phyloP scores from a whole-genome alignment of 2,329 filamentous ascomycete species.

The Colletotrichum magnum region DNA sequence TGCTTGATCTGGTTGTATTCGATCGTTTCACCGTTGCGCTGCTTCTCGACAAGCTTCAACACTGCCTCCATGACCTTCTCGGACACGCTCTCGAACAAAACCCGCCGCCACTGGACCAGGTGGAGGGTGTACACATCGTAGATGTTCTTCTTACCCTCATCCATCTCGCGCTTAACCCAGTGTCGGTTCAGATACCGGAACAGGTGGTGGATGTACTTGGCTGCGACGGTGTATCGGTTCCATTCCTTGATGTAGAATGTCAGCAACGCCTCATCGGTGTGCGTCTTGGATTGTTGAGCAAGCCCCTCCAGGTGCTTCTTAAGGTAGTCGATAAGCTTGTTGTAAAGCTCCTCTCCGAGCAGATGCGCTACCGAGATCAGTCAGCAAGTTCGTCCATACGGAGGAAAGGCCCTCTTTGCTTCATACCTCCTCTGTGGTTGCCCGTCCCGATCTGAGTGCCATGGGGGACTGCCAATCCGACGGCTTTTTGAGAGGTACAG shows the following conservation, averaged over 20 bases:
- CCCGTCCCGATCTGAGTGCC: constrained; percentile 56
- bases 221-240: constrained; percentile 94
- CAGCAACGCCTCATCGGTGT: constrained; percentile 91
- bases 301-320: constrained; percentile 81
- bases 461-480: constrained; percentile 66
- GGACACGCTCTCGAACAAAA: constrained; percentile 88
- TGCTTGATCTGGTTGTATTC: constrained; percentile 97
- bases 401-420: not conserved
- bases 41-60: constrained; percentile 94
- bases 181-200: constrained; percentile 97
- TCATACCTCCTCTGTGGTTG: constrained; percentile 79
- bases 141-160: constrained; percentile 98
- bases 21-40: constrained; percentile 97
- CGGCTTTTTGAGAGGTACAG: constrained; percentile 96
- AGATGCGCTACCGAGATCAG: constrained; percentile 79
- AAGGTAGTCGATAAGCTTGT: constrained; percentile 89
- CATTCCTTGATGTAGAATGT: constrained; percentile 97
- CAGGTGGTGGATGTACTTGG: constrained; percentile 97
- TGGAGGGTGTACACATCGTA: constrained; percentile 99
- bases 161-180: constrained; percentile 99
- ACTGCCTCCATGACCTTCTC: constrained; percentile 95
- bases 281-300: constrained; percentile 79
- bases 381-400: constrained; percentile 34
- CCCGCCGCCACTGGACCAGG: constrained; percentile 93
- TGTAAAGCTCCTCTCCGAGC: constrained; percentile 95